Conservation (phyloP, 2,329 filamentous ascomycete genomes). For the Ceratocystis eucalypticola region DNA sequence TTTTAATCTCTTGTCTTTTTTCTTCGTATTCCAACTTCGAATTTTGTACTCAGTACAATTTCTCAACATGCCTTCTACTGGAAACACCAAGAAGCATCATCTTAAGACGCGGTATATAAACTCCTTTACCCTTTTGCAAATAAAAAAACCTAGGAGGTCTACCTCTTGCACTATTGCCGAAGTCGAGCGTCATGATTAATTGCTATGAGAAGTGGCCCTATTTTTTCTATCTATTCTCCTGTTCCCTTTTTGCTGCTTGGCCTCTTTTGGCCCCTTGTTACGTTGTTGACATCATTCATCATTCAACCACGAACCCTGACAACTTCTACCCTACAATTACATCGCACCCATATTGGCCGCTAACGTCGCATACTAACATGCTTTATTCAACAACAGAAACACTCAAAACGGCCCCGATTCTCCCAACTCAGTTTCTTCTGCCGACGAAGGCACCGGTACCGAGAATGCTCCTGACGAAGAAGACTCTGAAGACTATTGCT, state of each 20-base stretch:
- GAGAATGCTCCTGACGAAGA: constrained; percentile 96
- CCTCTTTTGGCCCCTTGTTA: background rate
- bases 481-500: constrained; percentile 98
- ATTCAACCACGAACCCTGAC: background rate
- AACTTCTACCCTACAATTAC: background rate
- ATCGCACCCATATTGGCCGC: background rate
- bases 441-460: constrained; percentile 66
- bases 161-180: background rate
- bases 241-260: background rate
- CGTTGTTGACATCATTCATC: background rate
- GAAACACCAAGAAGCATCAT: constrained; percentile 16
- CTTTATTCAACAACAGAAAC: constrained; percentile 7
- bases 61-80: constrained; percentile 12
- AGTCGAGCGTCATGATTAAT: background rate
- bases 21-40: background rate
- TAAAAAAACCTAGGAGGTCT: background rate
- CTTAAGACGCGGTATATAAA: constrained; percentile 15
- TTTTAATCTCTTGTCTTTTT: background rate
- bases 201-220: background rate
- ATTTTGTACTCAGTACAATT: background rate
- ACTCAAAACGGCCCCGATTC: constrained; percentile 40
- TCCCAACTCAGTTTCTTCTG: constrained; percentile 63
- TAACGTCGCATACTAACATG: constrained; percentile 2
- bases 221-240: background rate
- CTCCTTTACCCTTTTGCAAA: background rate